Conservation (phyloP, 1,284 basidiomycete genomes). For the Vanrija sp. region DNA sequence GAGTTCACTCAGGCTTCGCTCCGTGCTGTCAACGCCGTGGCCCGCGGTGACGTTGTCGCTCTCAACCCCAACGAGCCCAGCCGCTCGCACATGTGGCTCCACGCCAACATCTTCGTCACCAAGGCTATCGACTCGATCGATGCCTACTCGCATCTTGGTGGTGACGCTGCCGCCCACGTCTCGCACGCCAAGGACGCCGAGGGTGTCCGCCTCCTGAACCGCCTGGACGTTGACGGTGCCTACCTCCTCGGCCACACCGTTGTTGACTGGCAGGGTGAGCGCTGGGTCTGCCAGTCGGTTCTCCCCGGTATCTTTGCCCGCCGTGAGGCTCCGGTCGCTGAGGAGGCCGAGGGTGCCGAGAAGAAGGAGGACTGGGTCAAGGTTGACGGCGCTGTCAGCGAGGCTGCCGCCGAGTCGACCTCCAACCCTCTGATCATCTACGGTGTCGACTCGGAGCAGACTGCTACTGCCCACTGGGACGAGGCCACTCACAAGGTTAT, state of each 20-base stretch:
- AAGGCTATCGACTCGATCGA: slow-evolving; percentile 57
- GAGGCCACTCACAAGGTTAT: slow-evolving; percentile 55
- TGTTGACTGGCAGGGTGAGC: slow-evolving; percentile 57
- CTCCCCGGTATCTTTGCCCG: slow-evolving; percentile 57
- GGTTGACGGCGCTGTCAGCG: slow-evolving; percentile 49
- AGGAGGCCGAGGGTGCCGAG: slow-evolving; percentile 29
- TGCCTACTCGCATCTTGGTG: slow-evolving; percentile 55
- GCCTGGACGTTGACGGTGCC: slow-evolving; percentile 66
- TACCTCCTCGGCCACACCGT: slow-evolving; percentile 68
- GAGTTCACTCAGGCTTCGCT: slow-evolving; percentile 56
- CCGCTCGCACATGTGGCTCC: slow-evolving; percentile 56
- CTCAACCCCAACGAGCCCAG: slow-evolving; percentile 57
- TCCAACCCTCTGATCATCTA: slow-evolving; percentile 54
- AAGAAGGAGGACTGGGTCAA: slow-evolving; percentile 49
- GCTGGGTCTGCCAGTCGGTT: slow-evolving; percentile 59
- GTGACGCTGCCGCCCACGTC: slow-evolving; percentile 56
- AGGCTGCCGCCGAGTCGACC: slow-evolving; percentile 61
- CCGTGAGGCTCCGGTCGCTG: slow-evolving; percentile 29
- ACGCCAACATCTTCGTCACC: slow-evolving; percentile 58
- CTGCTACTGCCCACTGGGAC: slow-evolving; percentile 50
- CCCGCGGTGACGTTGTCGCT: slow-evolving; percentile 54
- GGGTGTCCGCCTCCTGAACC: slow-evolving; percentile 55
- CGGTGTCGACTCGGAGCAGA: slow-evolving; percentile 56
- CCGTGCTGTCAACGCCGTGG: slow-evolving; percentile 53
- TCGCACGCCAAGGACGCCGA: slow-evolving; percentile 58